Percentiles rank a stretch among this genome's conserved stretches.
Evolutionary conservation across 306 rosid genomes (phyloP).

Genomic region (Lathyrus sativus): DNA sequence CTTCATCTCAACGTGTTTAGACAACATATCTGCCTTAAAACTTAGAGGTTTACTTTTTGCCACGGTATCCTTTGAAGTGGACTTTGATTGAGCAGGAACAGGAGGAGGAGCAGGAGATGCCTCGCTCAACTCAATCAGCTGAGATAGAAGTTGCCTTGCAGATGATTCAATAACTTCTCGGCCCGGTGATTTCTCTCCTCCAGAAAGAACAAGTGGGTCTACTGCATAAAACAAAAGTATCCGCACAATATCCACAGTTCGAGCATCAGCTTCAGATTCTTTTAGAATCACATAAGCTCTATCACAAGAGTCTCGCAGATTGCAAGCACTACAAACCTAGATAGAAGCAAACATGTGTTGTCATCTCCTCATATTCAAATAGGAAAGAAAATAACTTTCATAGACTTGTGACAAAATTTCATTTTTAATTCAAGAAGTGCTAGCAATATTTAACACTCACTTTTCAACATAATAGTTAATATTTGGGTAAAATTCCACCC

Average conservation of each 20-base stretch:
- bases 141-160: slow-evolving; percentile 70
- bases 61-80: slow-evolving; percentile 35
- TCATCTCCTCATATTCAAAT: slow-evolving; percentile 35
- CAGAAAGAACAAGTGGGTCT: slow-evolving; percentile 74
- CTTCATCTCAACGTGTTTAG: slow-evolving; percentile 64
- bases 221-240: slow-evolving; percentile 72
- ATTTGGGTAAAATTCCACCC: background rate
- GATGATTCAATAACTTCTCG: slow-evolving; percentile 74
- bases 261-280: slow-evolving; percentile 64
- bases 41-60: slow-evolving; percentile 38
- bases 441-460: background rate
- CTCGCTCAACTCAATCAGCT: slow-evolving; percentile 69
- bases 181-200: slow-evolving; percentile 66
- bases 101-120: slow-evolving; percentile 51
- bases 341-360: slow-evolving; percentile 34
- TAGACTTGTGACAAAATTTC: slow-evolving; percentile 6
- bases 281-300: slow-evolving; percentile 81
- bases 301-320: slow-evolving; percentile 84
- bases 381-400: slow-evolving; percentile 1
- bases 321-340: slow-evolving; percentile 89
- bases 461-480: background rate
- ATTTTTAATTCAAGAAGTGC: background rate
- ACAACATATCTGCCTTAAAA: slow-evolving; percentile 30
- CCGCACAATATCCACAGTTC: slow-evolving; percentile 91
- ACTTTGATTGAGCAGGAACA: slow-evolving; percentile 50